Base-by-base conservation (phyloP, 164 flowering plant genomes). In the Vitis rotundifolia region DNA sequence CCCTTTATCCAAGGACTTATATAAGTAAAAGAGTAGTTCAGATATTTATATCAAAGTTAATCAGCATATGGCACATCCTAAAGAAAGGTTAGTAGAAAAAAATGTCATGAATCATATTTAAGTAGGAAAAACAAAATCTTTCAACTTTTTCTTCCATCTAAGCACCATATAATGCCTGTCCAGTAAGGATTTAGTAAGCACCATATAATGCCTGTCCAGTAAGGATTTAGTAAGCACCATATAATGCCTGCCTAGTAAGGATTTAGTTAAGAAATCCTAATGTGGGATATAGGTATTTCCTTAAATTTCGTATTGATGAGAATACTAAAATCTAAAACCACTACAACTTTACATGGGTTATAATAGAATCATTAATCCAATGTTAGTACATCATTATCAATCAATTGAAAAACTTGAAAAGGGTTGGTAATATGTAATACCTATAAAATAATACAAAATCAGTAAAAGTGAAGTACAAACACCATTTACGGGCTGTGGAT, bases 371-470 rank as follows among this genome's bases (percentile, higher is more conserved):
- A 37, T 37, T 37, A 37, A 37, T 53, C 56, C 14, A 53, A 7
- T n/a, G 7, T 53, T 53, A 8, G 28, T 19, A 18, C 61, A 59
- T 59, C n/a, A 59, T 26, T 9, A 13, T 22, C 37, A 26, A 9
- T 59, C 11, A 11, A 14, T 18, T 16, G 14, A 49, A 15, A 61
- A 69, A 59, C n/a, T 9, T n/a, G 49, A 50, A 51, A 51, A 50
- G 19, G 2, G 71, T 15, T 51, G 29, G 5, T 48, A 22, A 22
- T 64, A 68, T 0, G 8, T 29, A 61, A 37, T 87, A 91, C 98
- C 98, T 81, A 92, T 84, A 71, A 94, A 90, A 76, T 90, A 90
- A 78, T 94, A 88, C 49, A 92, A 16, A 71, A 86, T 73, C 64
- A 87, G 74, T 28, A 91, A 71, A 68, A 87, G 57, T 28, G 92